These are phyloP conservation scores for Nemania serpens DNA, from an alignment of 2,329 filamentous ascomycete species.

Conservation along the genomic window DNA sequence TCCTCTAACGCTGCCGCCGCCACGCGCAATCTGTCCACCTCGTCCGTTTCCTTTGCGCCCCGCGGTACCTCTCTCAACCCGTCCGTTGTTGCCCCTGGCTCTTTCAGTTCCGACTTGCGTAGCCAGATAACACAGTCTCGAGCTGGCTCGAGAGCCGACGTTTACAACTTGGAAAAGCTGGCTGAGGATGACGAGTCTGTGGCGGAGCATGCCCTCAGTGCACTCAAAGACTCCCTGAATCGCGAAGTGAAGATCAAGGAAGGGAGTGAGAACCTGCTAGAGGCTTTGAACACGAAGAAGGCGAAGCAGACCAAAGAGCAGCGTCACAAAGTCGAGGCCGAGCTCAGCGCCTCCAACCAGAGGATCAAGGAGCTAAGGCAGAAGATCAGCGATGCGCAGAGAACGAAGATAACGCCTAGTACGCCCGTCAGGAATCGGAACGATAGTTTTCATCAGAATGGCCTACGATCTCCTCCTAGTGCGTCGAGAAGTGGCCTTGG, in stretches of 20 bases:
- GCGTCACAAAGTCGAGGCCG: conserved; percentile 77
- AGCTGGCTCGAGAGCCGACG: conserved; percentile 61
- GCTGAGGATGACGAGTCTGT: conserved; percentile 64
- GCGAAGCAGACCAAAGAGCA: conserved; percentile 93
- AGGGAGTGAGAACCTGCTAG: conserved; percentile 95
- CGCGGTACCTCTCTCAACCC: conserved; percentile 73
- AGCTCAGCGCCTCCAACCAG: conserved; percentile 85
- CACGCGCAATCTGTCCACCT: conserved; percentile 57
- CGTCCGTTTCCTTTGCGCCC: conserved; percentile 65
- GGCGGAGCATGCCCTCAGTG: conserved; percentile 74
- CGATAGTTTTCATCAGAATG: conserved; percentile 52
- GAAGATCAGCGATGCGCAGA: conserved; percentile 64
- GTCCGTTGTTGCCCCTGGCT: conserved; percentile 73
- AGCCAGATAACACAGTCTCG: conserved; percentile 71
- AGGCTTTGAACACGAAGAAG: conserved; percentile 92
- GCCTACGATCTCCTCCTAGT: conserved; percentile 62
- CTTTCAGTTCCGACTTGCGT: conserved; percentile 87
- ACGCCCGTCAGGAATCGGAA: conserved; percentile 60
- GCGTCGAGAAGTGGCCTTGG: conserved; percentile 59
- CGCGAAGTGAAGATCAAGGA: conserved; percentile 98
- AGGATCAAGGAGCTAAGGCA: conserved; percentile 65
- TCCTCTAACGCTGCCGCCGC: conserved; percentile 44
- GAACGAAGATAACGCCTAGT: conserved; percentile 50
- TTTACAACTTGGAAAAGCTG: conserved; percentile 58
- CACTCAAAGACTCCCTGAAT: conserved; percentile 82